Evolutionary conservation across 2,329 filamentous ascomycete species (phyloP).

Genomic region (Xylariaceae sp.): DNA sequence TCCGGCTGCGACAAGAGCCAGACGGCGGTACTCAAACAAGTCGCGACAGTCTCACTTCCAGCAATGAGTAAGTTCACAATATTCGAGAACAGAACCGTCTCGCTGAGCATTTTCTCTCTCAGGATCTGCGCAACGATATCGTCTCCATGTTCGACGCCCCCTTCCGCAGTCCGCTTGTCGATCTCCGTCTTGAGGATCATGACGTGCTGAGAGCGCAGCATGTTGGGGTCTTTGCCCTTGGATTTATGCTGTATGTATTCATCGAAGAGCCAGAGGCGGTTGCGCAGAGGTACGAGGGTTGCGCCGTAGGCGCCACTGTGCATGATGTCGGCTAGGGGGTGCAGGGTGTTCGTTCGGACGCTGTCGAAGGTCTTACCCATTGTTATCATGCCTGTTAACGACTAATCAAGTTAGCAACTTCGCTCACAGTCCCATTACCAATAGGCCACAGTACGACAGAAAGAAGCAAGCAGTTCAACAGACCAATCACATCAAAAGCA

Average conservation of each 20-base stretch:
- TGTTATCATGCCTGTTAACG: slow-evolving; percentile 4
- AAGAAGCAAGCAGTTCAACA: background rate
- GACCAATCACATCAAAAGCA: slow-evolving; percentile 2
- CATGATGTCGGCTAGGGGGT: slow-evolving; percentile 5
- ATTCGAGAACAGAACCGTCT: background rate
- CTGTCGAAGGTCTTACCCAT: slow-evolving; percentile 1
- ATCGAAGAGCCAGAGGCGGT: slow-evolving; percentile 2
- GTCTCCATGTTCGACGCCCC: background rate
- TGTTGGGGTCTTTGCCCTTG: background rate
- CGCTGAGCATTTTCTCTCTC: background rate
- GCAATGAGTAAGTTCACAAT: slow-evolving; percentile 1
- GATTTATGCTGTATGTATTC: background rate
- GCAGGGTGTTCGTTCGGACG: background rate
- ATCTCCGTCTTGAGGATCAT: background rate
- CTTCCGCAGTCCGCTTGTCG: background rate
- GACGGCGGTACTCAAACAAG: background rate
- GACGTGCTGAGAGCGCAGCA: background rate
- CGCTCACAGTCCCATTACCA: background rate
- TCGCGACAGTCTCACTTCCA: background rate
- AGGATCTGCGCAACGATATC: background rate
- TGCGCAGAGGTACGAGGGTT: background rate
- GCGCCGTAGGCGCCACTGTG: slow-evolving; percentile 2
- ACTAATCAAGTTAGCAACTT: too few species aligned
- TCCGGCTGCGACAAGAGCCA: background rate
- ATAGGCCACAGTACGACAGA: background rate